Conservation (phyloP, 2,329 filamentous ascomycete genomes). For the Phaeosphaeriaceae sp. region DNA sequence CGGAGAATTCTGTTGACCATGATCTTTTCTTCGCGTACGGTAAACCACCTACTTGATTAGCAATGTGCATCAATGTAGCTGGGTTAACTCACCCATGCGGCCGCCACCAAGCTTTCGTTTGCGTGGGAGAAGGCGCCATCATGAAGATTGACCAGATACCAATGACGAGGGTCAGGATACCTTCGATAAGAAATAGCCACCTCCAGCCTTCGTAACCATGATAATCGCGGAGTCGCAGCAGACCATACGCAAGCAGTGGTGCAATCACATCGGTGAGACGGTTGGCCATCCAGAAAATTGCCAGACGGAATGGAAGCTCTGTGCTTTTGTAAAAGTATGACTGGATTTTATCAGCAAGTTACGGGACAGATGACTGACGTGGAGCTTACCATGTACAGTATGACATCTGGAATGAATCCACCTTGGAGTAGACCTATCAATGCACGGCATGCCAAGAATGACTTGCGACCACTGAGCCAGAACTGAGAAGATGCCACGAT, state of each 20-base stretch:
- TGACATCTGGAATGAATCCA: slow-evolving; percentile 56
- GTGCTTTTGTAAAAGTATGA: slow-evolving; percentile 72
- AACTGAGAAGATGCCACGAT: slow-evolving; percentile 69
- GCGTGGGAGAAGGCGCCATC: slow-evolving; percentile 60
- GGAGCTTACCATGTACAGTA: slow-evolving; percentile 1
- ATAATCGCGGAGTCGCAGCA: slow-evolving; percentile 50
- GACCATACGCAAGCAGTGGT: slow-evolving; percentile 46
- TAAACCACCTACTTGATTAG: slow-evolving; percentile 64
- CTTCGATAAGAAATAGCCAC: slow-evolving; percentile 57
- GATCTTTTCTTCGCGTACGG: slow-evolving; percentile 70
- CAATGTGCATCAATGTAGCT: neutral
- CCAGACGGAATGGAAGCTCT: slow-evolving; percentile 51
- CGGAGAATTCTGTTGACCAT: slow-evolving; percentile 69
- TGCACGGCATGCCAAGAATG: slow-evolving; percentile 47
- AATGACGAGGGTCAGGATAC: slow-evolving; percentile 28
- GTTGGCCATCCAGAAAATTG: slow-evolving; percentile 51
- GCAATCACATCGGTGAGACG: slow-evolving; percentile 44
- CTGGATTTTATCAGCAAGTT: neutral
- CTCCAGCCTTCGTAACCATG: slow-evolving; percentile 54
- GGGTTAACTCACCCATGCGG: neutral
- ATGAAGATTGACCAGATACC: slow-evolving; percentile 32
- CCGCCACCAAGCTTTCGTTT: slow-evolving; percentile 53
- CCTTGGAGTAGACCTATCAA: slow-evolving; percentile 52
- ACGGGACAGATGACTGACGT: neutral
- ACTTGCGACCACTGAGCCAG: slow-evolving; percentile 59